Conservation (phyloP, 352 stramenopile genomes). For the Globisporangium abappressorium region DNA sequence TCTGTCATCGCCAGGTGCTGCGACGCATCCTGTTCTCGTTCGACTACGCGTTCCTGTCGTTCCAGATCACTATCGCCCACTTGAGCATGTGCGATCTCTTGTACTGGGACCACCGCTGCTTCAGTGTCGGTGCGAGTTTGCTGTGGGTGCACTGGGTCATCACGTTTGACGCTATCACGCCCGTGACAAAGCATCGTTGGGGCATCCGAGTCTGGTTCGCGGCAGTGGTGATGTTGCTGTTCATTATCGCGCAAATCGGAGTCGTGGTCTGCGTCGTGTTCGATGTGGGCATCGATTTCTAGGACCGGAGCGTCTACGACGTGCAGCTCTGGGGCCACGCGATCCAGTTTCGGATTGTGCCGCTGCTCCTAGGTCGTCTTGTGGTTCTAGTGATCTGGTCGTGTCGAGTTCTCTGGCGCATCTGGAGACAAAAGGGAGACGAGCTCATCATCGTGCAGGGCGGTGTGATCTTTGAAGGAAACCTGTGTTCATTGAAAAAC, state of each 20-base stretch:
- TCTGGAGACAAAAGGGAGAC: conserved; percentile 1
- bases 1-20: conserved; percentile 14
- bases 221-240: conserved; percentile 4
- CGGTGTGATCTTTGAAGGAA: conserved; percentile 4
- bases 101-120: conserved; percentile 12
- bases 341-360: conserved; percentile 6
- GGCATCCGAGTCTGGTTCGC: conserved; percentile 4
- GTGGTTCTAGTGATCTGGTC: conserved; percentile 14
- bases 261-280: conserved; percentile 7
- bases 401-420: conserved; percentile 10
- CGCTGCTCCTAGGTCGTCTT: conserved; percentile 12
- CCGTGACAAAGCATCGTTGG: conserved; percentile 7
- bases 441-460: conserved; percentile 20
- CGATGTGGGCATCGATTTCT: not conserved
- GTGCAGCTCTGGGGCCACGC: not conserved
- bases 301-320: conserved; percentile 7
- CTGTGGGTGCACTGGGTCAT: conserved; percentile 23
- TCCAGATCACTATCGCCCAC: conserved; percentile 17
- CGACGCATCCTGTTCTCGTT: conserved; percentile 14
- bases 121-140: conserved; percentile 11
- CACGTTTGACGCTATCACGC: conserved; percentile 15
- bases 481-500: not conserved
- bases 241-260: conserved; percentile 5
- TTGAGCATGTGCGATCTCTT: conserved; percentile 16
- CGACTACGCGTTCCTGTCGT: conserved; percentile 20